Evolutionary conservation across 345 rosid genomes (phyloP).

Genomic region (Corymbia maculata): DNA sequence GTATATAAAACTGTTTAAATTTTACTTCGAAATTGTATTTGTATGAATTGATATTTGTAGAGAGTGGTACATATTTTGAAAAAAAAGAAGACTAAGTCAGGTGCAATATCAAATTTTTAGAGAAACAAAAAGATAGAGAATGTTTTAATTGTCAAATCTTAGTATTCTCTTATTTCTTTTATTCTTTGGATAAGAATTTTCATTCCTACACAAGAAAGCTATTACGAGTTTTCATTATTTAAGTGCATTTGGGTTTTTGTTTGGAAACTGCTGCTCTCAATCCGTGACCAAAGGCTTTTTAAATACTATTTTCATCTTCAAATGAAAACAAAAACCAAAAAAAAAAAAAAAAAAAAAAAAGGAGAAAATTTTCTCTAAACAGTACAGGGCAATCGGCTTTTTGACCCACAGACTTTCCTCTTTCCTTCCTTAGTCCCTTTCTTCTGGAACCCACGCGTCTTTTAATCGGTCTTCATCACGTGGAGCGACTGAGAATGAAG

Average conservation of each 20-base stretch:
- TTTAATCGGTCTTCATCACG: too few species aligned
- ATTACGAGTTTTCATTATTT: neutral
- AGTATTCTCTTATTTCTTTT: neutral
- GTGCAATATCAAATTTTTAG: too few species aligned
- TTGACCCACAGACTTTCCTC: neutral
- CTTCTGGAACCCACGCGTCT: too few species aligned
- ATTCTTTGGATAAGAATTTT: neutral
- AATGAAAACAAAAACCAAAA: neutral
- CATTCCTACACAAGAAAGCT: neutral
- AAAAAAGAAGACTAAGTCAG: too few species aligned
- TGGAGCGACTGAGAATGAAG: too few species aligned
- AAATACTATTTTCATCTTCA: neutral
- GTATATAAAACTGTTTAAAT: too few species aligned
- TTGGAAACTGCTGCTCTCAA: neutral
- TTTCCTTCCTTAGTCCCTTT: too few species aligned
- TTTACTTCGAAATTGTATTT: neutral
- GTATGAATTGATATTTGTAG: neutral
- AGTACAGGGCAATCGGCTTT: rapidly evolving
- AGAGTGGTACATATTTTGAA: too few species aligned
- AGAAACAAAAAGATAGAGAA: too few species aligned
- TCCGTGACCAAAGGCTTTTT: neutral
- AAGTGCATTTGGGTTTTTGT: neutral
- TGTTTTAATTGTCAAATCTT: too few species aligned
- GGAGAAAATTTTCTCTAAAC: neutral
- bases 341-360: rapidly evolving